phyloP scores from a whole-genome alignment of 164 flowering plant species.

The Tetracentron sinense region DNA sequence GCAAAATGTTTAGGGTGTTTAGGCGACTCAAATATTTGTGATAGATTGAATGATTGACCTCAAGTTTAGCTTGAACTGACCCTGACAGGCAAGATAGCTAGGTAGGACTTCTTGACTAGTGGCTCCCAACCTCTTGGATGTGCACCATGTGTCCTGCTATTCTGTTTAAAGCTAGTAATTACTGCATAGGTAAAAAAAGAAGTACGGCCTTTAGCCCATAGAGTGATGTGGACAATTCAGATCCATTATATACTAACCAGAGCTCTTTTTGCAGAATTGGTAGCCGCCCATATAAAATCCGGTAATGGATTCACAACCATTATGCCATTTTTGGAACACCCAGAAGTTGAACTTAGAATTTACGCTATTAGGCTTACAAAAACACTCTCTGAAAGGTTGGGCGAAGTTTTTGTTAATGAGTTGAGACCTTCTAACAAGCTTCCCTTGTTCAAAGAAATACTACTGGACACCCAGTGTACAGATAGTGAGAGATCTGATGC shows the following conservation, averaged over 20 bases:
- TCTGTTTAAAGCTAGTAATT: too few relatives aligned
- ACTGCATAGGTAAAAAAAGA: too few relatives aligned
- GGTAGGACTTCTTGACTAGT: too few relatives aligned
- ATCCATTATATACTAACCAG: slow-evolving; percentile 2
- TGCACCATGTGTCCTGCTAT: too few relatives aligned
- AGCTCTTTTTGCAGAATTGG: slow-evolving; percentile 38
- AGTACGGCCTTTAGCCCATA: too few relatives aligned
- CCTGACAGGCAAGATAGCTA: too few relatives aligned
- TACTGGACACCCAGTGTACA: slow-evolving; percentile 26
- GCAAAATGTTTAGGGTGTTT: too few relatives aligned
- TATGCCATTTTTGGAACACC: slow-evolving; percentile 37
- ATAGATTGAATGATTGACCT: too few relatives aligned
- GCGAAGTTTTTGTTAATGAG: slow-evolving; percentile 33
- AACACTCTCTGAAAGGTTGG: slow-evolving; percentile 41
- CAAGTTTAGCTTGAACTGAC: too few relatives aligned
- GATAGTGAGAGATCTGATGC: slow-evolving; percentile 44
- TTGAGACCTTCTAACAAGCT: slow-evolving; percentile 35
- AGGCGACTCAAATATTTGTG: too few relatives aligned
- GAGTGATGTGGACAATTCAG: too few relatives aligned
- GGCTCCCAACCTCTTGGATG: too few relatives aligned
- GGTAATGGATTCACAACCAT: slow-evolving; percentile 37
- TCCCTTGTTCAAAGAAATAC: slow-evolving; percentile 33
- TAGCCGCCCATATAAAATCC: slow-evolving; percentile 35
- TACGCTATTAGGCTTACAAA: slow-evolving; percentile 39
- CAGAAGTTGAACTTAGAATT: slow-evolving; percentile 38